A percentile compares a stretch with the other conserved stretches of the same genome.
Evolutionary conservation across 225 moss, liverwort and hornwort genomes (phyloP).

Genomic region (Bryoerythrophyllum caledonicum): DNA sequence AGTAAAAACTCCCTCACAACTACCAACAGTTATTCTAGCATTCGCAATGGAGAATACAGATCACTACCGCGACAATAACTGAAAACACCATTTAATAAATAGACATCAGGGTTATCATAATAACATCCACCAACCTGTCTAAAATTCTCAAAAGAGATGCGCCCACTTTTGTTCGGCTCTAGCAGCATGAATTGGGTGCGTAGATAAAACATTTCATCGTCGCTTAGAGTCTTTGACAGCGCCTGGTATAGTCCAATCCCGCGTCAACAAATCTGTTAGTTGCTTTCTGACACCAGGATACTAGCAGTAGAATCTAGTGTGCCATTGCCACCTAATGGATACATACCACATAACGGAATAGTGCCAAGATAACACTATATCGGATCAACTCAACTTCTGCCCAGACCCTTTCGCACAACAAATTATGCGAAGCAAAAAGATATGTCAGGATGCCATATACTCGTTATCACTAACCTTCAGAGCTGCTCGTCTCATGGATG

Average conservation of each 20-base stretch:
- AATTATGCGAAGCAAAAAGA: not conserved
- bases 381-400: not conserved
- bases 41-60: not conserved
- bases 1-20: not conserved
- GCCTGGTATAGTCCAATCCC: slow-evolving; percentile 48
- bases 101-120: not conserved
- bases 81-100: not conserved
- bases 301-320: not conserved
- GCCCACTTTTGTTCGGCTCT: slow-evolving; percentile 77
- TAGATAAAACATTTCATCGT: slow-evolving; percentile 82
- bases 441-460: not conserved
- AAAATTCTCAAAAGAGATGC: slow-evolving; percentile 84
- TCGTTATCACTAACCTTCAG: slow-evolving; percentile 67
- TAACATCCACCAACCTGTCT: slow-evolving; percentile 52
- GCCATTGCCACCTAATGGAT: not conserved
- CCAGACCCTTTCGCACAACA: not conserved
- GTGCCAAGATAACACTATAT: not conserved
- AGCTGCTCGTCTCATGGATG: slow-evolving; percentile 92
- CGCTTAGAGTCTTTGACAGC: slow-evolving; percentile 77
- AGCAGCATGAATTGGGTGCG: slow-evolving; percentile 84
- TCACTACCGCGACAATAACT: not conserved
- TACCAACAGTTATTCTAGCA: not conserved
- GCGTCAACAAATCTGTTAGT: not conserved
- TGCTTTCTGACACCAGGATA: not conserved
- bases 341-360: not conserved